Conservation (phyloP, 441 rosid species). For the Corymbia calophylla region DNA sequence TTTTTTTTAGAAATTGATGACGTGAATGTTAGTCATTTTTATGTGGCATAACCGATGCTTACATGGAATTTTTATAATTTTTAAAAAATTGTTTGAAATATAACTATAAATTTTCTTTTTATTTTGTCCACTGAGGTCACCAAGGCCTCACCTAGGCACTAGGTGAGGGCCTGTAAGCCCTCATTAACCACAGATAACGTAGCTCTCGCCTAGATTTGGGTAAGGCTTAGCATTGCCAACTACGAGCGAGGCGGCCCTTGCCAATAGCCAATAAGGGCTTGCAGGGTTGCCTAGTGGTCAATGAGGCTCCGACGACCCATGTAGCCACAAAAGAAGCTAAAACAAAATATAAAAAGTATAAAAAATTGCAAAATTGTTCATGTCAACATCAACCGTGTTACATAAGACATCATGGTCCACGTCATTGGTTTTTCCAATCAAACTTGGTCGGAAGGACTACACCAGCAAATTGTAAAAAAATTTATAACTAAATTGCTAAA, state of each 20-base stretch:
- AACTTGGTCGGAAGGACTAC: neutral
- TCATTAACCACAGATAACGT: neutral
- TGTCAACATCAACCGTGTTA: accelerated
- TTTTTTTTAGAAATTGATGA: neutral
- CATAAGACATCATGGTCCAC: accelerated
- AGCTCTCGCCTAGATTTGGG: accelerated
- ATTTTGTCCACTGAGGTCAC: neutral
- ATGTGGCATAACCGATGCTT: accelerated
- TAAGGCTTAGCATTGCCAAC: neutral
- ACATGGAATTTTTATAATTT: accelerated
- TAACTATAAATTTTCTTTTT: neutral
- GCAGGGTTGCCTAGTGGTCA: accelerated
- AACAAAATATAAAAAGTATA: neutral
- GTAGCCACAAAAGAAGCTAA: accelerated
- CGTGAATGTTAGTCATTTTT: accelerated
- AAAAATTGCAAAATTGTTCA: neutral
- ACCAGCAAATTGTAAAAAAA: neutral
- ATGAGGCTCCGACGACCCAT: accelerated
- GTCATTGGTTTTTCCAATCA: neutral
- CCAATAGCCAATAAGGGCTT: neutral
- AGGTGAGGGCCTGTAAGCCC: accelerated
- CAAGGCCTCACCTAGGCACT: accelerated
- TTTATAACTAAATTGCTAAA: accelerated
- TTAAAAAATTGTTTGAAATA: neutral
- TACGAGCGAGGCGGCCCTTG: accelerated